phyloP scores from a whole-genome alignment of 1,139 yeast genomes.

The Blastobotrys petasosporus region DNA sequence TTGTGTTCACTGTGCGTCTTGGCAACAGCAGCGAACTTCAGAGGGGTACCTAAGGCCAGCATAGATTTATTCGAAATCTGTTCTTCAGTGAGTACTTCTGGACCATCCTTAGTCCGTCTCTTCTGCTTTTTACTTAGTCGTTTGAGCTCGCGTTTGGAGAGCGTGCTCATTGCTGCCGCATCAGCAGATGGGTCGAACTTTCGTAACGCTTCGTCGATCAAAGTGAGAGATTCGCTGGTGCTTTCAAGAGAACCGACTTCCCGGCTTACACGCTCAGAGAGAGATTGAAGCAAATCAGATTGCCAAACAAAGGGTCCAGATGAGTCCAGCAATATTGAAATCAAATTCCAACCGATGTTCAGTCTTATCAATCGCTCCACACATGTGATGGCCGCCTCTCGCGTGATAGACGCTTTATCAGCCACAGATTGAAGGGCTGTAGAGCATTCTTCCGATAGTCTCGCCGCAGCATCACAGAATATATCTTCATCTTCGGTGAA shows the following conservation, averaged over 20 bases:
- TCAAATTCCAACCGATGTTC: slow-evolving; percentile 53
- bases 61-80: slow-evolving; percentile 8
- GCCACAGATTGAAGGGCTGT: slow-evolving; percentile 10
- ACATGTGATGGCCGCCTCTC: slow-evolving; percentile 33
- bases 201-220: slow-evolving; percentile 47
- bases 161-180: slow-evolving; percentile 15
- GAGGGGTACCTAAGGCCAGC: slow-evolving; percentile 12
- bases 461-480: slow-evolving; percentile 60
- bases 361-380: slow-evolving; percentile 38
- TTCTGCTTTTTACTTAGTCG: slow-evolving; percentile 23
- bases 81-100: slow-evolving; percentile 13
- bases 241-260: slow-evolving; percentile 47
- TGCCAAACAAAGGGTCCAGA: slow-evolving; percentile 68
- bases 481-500: slow-evolving; percentile 49
- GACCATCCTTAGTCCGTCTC: slow-evolving; percentile 1
- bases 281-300: slow-evolving; percentile 40
- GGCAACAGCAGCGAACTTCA: neutral
- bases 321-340: slow-evolving; percentile 62
- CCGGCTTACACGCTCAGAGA: slow-evolving; percentile 42
- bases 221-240: slow-evolving; percentile 50
- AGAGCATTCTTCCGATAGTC: slow-evolving; percentile 55
- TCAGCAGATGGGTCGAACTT: slow-evolving; percentile 24
- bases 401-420: slow-evolving; percentile 13
- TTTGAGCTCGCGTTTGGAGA: slow-evolving; percentile 22
- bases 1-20: slow-evolving; percentile 11